Percentiles rank a stretch among this genome's conserved stretches.
Evolutionary conservation across 208 protist species (phyloP).

Genomic region (Wallacemonas collosoma): DNA sequence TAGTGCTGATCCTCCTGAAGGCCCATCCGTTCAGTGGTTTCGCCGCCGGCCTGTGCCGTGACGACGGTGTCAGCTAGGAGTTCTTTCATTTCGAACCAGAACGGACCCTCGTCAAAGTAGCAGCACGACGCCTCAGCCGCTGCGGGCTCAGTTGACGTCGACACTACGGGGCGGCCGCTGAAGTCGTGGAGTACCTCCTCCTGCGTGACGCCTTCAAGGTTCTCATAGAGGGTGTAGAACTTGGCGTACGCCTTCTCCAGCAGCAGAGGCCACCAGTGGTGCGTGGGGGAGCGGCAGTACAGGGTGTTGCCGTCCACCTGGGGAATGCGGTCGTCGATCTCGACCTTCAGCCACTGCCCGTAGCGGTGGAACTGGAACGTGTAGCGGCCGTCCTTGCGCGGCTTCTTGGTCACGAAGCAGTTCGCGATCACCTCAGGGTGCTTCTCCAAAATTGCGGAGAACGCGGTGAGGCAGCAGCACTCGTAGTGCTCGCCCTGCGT

Average conservation of each 20-base stretch:
- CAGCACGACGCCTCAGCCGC: conserved; percentile 39
- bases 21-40: conserved; percentile 43
- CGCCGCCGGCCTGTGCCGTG: conserved; percentile 43
- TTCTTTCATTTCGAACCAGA: conserved; percentile 55
- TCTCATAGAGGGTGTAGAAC: conserved; percentile 69
- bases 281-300: conserved; percentile 56
- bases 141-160: conserved; percentile 41
- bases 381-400: conserved; percentile 58
- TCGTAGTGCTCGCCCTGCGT: conserved; percentile 50
- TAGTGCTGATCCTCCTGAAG: conserved; percentile 62
- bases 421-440: conserved; percentile 56
- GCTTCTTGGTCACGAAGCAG: conserved; percentile 61
- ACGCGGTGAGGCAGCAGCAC: no score
- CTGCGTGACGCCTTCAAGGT: conserved; percentile 40
- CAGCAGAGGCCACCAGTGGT: conserved; percentile 72
- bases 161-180: conserved; percentile 51
- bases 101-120: conserved; percentile 55
- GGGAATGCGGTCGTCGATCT: conserved; percentile 73
- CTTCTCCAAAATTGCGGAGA: no score
- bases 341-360: conserved; percentile 65
- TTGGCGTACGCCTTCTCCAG: conserved; percentile 86
- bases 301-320: conserved; percentile 43
- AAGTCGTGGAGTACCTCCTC: conserved; percentile 67
- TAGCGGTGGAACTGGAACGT: conserved; percentile 75
- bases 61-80: conserved; percentile 41